phyloP scores from a whole-genome alignment of 1,284 basidiomycete species.

The Anthracocystis panici-leucophaei region DNA sequence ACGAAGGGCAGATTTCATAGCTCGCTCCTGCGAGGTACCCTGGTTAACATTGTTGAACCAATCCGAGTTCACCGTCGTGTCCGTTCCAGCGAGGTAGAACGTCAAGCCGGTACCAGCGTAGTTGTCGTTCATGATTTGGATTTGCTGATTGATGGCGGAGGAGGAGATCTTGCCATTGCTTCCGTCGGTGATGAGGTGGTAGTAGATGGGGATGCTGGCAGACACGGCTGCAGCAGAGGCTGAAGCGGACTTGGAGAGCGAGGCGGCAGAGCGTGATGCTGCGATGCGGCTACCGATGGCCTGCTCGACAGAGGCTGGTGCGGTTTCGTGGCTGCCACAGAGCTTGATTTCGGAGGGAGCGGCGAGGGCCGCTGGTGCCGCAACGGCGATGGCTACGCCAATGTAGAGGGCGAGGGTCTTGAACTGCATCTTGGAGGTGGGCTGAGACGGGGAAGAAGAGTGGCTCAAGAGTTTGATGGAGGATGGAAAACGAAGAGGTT shows the following conservation, averaged over 20 bases:
- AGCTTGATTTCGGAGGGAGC: slow-evolving; percentile 21
- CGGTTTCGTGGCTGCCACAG: slow-evolving; percentile 31
- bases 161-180: slow-evolving; percentile 40
- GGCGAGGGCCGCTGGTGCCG: slow-evolving; percentile 26
- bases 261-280: not conserved
- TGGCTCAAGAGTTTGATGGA: not conserved
- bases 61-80: slow-evolving; percentile 70
- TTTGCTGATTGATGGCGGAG: slow-evolving; percentile 67
- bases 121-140: slow-evolving; percentile 74
- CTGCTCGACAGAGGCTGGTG: slow-evolving; percentile 28
- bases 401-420: slow-evolving; percentile 29
- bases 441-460: not conserved
- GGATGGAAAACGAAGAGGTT: not conserved
- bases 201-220: slow-evolving; percentile 44
- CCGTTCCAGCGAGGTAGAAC: slow-evolving; percentile 72
- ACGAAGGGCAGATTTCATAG: slow-evolving; percentile 74
- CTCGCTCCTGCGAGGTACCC: slow-evolving; percentile 71
- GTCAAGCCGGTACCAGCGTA: slow-evolving; percentile 72
- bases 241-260: slow-evolving; percentile 1
- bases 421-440: slow-evolving; percentile 28
- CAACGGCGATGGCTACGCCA: slow-evolving; percentile 20
- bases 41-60: slow-evolving; percentile 74
- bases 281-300: slow-evolving; percentile 21
- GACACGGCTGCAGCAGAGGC: slow-evolving; percentile 24
- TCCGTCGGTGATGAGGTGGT: slow-evolving; percentile 52